Evolutionary conservation across 2,329 filamentous ascomycete species (phyloP).

Genomic region (Intubia oerlemansii): DNA sequence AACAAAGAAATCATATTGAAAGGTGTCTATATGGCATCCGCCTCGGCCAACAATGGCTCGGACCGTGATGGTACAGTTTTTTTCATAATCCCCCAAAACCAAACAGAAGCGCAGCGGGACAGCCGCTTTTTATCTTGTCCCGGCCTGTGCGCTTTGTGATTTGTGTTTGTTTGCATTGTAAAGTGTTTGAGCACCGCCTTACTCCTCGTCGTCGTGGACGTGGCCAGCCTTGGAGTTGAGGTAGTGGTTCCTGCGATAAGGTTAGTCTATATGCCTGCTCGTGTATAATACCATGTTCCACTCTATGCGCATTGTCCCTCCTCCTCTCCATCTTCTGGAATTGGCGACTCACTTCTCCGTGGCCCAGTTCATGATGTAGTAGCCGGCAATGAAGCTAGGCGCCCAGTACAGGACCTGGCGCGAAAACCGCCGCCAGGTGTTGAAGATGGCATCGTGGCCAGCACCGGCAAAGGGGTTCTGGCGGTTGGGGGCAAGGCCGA

Average conservation of each 20-base stretch:
- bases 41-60: too few species aligned
- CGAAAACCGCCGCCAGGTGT: slow-evolving; percentile 73
- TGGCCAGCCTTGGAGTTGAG: slow-evolving; percentile 61
- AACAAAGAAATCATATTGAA: too few species aligned
- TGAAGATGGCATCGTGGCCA: slow-evolving; percentile 73
- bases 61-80: too few species aligned
- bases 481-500: slow-evolving; percentile 67
- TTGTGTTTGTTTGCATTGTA: too few species aligned
- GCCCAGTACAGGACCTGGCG: slow-evolving; percentile 76
- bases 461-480: slow-evolving; percentile 71
- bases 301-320: too few species aligned
- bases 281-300: neutral
- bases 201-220: slow-evolving; percentile 16
- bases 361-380: slow-evolving; percentile 79
- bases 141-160: too few species aligned
- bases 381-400: slow-evolving; percentile 57
- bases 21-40: too few species aligned
- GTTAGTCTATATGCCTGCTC: neutral
- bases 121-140: too few species aligned
- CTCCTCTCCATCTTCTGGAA: too few species aligned
- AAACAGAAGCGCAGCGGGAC: too few species aligned
- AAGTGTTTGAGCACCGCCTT: too few species aligned
- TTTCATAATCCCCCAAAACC: too few species aligned
- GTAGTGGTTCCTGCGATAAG: slow-evolving; percentile 45
- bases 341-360: slow-evolving; percentile 52